Evolutionary conservation across 1,284 basidiomycete species (phyloP).

Genomic region (Naganishia sp.): DNA sequence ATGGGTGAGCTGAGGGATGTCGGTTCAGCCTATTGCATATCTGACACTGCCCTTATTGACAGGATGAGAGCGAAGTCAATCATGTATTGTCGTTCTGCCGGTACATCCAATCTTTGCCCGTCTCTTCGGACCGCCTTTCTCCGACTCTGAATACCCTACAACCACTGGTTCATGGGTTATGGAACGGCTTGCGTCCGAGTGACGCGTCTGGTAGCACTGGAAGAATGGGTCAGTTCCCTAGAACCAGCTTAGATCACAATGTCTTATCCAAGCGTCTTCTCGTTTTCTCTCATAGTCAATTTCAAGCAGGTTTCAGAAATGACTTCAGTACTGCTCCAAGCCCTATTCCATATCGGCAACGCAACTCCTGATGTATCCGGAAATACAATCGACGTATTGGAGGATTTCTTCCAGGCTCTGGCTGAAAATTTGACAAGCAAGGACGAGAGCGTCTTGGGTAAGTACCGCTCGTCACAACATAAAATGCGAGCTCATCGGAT

Average conservation of each 20-base stretch:
- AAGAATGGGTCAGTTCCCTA: constrained; percentile 31
- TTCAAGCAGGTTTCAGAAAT: constrained; percentile 16
- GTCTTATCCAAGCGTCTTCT: neutral
- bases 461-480: constrained; percentile 2
- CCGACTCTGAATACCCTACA: constrained; percentile 39
- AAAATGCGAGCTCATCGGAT: too few relatives aligned
- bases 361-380: constrained; percentile 36
- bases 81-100: constrained; percentile 51
- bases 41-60: constrained; percentile 6
- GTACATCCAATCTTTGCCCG: constrained; percentile 46
- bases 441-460: constrained; percentile 34
- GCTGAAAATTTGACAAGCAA: constrained; percentile 33
- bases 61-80: constrained; percentile 50
- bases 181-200: constrained; percentile 35
- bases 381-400: constrained; percentile 38
- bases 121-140: constrained; percentile 37
- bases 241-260: neutral
- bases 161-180: constrained; percentile 39
- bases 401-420: constrained; percentile 38
- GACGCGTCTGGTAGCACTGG: constrained; percentile 22
- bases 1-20: constrained; percentile 7
- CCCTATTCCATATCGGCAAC: constrained; percentile 20
- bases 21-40: neutral
- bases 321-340: constrained; percentile 16
- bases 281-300: constrained; percentile 23